These are phyloP conservation scores for Penicillium sp. DNA, from an alignment of 2,329 filamentous ascomycete species.

Conservation along the genomic window DNA sequence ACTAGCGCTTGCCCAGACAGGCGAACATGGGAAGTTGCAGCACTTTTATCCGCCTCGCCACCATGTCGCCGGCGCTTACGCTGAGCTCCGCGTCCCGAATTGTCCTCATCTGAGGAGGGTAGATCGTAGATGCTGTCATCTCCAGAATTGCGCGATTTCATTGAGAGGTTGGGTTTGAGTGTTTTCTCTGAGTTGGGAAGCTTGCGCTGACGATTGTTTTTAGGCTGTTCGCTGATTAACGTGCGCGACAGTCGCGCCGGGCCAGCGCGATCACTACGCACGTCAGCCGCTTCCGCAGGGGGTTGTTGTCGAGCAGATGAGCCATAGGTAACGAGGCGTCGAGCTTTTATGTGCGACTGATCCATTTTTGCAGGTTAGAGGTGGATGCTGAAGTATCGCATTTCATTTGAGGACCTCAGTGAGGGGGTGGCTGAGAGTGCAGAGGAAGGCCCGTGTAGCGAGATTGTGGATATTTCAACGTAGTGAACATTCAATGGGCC, in stretches of 20 bases:
- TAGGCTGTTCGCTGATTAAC: not conserved
- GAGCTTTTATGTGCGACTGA: conserved; percentile 16
- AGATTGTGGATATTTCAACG: too few relatives aligned
- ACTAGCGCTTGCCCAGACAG: not conserved
- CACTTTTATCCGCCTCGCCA: not conserved
- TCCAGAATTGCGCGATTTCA: conserved; percentile 1
- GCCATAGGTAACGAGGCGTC: conserved; percentile 36
- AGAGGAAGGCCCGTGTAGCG: not conserved
- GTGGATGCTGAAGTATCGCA: not conserved
- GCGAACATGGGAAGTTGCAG: not conserved
- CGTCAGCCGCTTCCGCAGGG: not conserved
- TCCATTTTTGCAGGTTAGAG: conserved; percentile 13
- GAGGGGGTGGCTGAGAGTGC: not conserved
- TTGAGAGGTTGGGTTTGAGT: not conserved
- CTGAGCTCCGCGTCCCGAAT: conserved; percentile 4
- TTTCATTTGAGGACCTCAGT: conserved; percentile 1
- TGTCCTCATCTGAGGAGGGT: conserved; percentile 25
- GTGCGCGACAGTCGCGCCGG: conserved; percentile 1
- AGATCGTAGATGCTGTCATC: conserved; percentile 21
- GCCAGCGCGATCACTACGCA: not conserved
- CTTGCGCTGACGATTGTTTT: conserved; percentile 1
- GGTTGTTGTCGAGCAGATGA: conserved; percentile 19
- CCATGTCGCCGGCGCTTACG: conserved; percentile 19
- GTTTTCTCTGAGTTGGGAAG: not conserved
- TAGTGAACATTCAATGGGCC: too few relatives aligned